phyloP scores from a whole-genome alignment of 129 eudicot species.

The Arctium minus region DNA sequence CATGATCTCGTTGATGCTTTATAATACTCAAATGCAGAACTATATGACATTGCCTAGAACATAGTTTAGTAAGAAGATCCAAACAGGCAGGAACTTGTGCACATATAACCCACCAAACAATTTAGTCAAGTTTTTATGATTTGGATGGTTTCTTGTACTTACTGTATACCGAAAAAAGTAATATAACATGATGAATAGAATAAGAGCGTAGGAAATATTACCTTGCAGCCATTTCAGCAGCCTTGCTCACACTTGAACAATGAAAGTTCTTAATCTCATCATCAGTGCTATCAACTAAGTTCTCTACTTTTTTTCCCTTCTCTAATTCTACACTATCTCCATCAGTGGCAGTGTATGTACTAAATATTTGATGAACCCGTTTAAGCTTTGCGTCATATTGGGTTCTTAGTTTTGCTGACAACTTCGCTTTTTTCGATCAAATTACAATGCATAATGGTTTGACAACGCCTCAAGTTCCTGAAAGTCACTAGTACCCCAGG shows the following conservation, averaged over 20 bases:
- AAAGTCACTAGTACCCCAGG: not conserved
- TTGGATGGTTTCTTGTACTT: too few species aligned
- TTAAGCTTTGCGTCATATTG: slow-evolving; percentile 61
- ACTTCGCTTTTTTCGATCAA: slow-evolving; percentile 62
- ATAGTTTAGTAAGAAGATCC: too few species aligned
- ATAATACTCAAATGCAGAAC: too few species aligned
- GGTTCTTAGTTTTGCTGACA: slow-evolving; percentile 53
- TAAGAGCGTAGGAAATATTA: slow-evolving; percentile 12
- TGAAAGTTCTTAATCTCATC: slow-evolving; percentile 57
- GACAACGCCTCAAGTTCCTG: slow-evolving; percentile 80
- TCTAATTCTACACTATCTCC: slow-evolving; percentile 34
- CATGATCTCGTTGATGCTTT: too few species aligned
- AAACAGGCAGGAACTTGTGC: too few species aligned
- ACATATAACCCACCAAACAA: too few species aligned
- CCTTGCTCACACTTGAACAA: slow-evolving; percentile 63
- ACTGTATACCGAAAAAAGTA: not conserved
- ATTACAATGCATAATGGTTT: slow-evolving; percentile 58
- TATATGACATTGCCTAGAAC: too few species aligned
- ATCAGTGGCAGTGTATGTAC: slow-evolving; percentile 44
- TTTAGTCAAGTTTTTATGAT: too few species aligned
- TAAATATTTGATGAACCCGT: slow-evolving; percentile 59
- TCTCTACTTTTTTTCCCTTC: slow-evolving; percentile 62
- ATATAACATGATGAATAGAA: not conserved
- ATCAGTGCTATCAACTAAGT: slow-evolving; percentile 26
- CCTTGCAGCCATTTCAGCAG: slow-evolving; percentile 94